Evolutionary conservation across 148 eudicot genomes (phyloP), one percentile per base, ranked within the genome.

Genomic region (Salicornia ramosissima): DNA sequence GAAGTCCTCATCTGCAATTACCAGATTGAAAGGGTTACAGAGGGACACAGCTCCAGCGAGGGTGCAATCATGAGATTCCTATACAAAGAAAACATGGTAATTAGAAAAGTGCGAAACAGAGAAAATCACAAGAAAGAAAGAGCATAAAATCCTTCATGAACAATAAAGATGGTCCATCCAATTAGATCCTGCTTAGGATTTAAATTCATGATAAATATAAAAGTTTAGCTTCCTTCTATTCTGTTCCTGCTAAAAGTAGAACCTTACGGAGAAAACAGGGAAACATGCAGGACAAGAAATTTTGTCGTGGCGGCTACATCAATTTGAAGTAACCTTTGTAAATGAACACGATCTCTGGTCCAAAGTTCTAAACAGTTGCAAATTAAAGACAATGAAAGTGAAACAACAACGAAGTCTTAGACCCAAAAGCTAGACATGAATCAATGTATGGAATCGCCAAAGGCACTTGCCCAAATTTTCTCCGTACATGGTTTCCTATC

Each of bases 1-100:
- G 68, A 94, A 90, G 73, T 94, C 91, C 81, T 90, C 96, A 80
- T 90, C 92, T 54, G 98, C 96, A 71, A 90, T 78, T 64, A 89
- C 90, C 70, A 94, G 82, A 78, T 94, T 85, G 86, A 94, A 94
- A 55, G 98, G 98, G 79, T 90, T 94, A 80, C 98, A 94, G 80
- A 94, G 77, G 65, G 97, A 88, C 74, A 88, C 90, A 12, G 96
- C 98, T 36, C 98, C 98, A 69, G 97, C 79, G 71, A 94, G 90
- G 54, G 80, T 80, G 76, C 96, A 87, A 47, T 78, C 74, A 59
- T 65, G 69, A 39, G 97, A 83, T 81, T 88, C 97, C 96, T 94
- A 90, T 49, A 77, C 71, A 53, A 18, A 25, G 26, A 65, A 22
- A 67, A 5, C 31, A 62, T 24, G 31, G 47, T 62, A 46, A 42